These are phyloP conservation scores for Saturnispora quitensis DNA, from an alignment of 805 yeast genomes.

Conservation along the genomic window DNA sequence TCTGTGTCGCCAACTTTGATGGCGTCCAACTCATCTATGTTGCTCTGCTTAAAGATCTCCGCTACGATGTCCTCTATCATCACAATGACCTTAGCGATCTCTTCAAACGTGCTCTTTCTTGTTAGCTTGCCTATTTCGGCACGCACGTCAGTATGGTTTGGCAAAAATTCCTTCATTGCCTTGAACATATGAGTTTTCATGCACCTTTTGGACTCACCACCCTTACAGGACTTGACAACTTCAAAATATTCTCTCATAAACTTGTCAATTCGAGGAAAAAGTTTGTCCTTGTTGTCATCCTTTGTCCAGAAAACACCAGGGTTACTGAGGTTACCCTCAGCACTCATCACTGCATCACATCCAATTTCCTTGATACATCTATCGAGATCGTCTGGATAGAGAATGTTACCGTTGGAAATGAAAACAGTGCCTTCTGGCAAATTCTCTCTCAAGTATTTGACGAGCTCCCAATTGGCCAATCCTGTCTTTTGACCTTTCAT, in stretches of 20 bases:
- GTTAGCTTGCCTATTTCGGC: constrained; percentile 50
- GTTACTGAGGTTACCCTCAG: constrained; percentile 89
- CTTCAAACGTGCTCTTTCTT: constrained; percentile 37
- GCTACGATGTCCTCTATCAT: constrained; percentile 61
- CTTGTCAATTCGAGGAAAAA: constrained; percentile 78
- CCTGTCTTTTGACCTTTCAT: constrained; percentile 98
- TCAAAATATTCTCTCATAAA: constrained; percentile 83
- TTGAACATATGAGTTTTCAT: constrained; percentile 93
- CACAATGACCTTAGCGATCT: constrained; percentile 40
- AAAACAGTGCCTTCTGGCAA: constrained; percentile 75
- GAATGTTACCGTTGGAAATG: constrained; percentile 90
- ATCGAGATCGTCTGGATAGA: constrained; percentile 76
- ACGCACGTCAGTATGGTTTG: constrained; percentile 69
- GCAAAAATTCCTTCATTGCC: constrained; percentile 70
- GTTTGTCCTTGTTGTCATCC: constrained; percentile 44
- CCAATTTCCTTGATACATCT: constrained; percentile 54
- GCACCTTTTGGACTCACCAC: constrained; percentile 68
- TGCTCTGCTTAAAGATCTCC: constrained; percentile 41
- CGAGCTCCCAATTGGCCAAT: constrained; percentile 83
- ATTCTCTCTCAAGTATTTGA: constrained; percentile 68
- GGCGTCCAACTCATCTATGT: constrained; percentile 48
- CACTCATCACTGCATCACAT: constrained; percentile 94
- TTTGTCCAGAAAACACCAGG: constrained; percentile 79
- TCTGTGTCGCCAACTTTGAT: constrained; percentile 41
- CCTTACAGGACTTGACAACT: constrained; percentile 52